Percentiles rank a stretch among this genome's conserved stretches.
Conservation (phyloP, 2,329 filamentous ascomycete genomes). For the Nemania diffusa region DNA sequence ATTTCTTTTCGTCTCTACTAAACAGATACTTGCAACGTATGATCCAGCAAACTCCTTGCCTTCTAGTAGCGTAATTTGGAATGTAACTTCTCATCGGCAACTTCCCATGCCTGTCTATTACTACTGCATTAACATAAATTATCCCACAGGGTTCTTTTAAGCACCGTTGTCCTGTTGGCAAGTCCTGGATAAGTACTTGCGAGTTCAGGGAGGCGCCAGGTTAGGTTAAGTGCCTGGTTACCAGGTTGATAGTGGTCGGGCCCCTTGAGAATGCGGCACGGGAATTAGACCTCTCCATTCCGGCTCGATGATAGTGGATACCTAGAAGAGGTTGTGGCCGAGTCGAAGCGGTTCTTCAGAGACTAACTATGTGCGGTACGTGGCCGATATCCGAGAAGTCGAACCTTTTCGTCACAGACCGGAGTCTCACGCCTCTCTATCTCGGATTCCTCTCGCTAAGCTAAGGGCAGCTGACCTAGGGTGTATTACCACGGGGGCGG, state of each 20-base stretch:
- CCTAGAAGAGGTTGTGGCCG: constrained; percentile 1
- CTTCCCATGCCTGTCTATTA: constrained; percentile 22
- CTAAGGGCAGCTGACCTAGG: not conserved
- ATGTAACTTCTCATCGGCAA: constrained; percentile 19
- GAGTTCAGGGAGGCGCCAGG: constrained; percentile 12
- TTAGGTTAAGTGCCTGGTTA: constrained; percentile 3
- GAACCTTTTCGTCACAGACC: not conserved
- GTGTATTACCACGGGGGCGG: constrained; percentile 19
- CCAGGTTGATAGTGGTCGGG: not conserved
- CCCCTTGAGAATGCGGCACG: constrained; percentile 22
- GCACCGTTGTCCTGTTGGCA: not conserved
- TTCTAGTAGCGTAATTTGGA: constrained; percentile 26
- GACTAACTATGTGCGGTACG: constrained; percentile 10
- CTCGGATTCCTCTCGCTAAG: not conserved
- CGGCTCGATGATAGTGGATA: constrained; percentile 26
- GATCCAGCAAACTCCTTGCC: constrained; percentile 7
- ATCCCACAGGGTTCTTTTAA: constrained; percentile 10
- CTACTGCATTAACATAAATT: constrained; percentile 16
- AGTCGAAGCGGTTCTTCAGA: constrained; percentile 4
- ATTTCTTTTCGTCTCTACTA: constrained; percentile 20
- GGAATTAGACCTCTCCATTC: constrained; percentile 23
- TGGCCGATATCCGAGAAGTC: constrained; percentile 11
- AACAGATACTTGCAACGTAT: constrained; percentile 5
- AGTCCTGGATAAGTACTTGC: not conserved
- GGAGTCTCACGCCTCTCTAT: not conserved